Evolutionary conservation across 306 rosid species (phyloP), one percentile per base, ranked within the genome.

Genomic region (Pterocarpus santalinus): DNA sequence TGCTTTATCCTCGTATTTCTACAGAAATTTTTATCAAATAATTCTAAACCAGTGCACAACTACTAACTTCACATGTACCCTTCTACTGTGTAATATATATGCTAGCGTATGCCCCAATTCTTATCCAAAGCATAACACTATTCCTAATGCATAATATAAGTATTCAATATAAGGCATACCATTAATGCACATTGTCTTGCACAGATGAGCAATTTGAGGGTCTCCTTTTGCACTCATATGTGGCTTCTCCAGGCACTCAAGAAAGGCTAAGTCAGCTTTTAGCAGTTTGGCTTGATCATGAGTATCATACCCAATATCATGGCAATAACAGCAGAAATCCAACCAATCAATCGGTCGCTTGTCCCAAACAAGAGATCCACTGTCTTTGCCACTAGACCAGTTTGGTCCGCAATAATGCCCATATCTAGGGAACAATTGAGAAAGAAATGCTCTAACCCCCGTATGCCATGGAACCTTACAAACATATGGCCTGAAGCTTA

Each of bases 381-480:
- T n/a, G 38, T 91, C 96, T 77, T 95, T 95, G 72, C 99, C 99
- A 34, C 99, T 95, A 0, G 97, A 95, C 97, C 97, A 93, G 62
- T 95, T 95, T 5, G 99, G 99, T 22, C 99, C 99, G 82, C 99
- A 95, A 84, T 95, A 95, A 86, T 95, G 90, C n/a, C 99, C 99
- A 79, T 95, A 95, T 46, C 97, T 85, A 2, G 99, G 99, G 68
- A 95, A 89, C 55, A 93, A 72, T 84, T 93, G 97, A 64, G 99
- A 95, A 57, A 95, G 81, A 82, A 91, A 90, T n/a, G 88, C 97
- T 77, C 97, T 89, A 6, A 52, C 90, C 71, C 99, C 97, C 7
- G 97, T 95, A 76, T 95, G 99, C 99, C 99, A 95, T 30, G 99
- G 97, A 70, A 95, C 97, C 89, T 89, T 95, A 32, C 88, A 90